These are phyloP conservation scores for Colletotrichum filicis DNA, from an alignment of 2,329 filamentous ascomycete genomes.

Conservation along the genomic window DNA sequence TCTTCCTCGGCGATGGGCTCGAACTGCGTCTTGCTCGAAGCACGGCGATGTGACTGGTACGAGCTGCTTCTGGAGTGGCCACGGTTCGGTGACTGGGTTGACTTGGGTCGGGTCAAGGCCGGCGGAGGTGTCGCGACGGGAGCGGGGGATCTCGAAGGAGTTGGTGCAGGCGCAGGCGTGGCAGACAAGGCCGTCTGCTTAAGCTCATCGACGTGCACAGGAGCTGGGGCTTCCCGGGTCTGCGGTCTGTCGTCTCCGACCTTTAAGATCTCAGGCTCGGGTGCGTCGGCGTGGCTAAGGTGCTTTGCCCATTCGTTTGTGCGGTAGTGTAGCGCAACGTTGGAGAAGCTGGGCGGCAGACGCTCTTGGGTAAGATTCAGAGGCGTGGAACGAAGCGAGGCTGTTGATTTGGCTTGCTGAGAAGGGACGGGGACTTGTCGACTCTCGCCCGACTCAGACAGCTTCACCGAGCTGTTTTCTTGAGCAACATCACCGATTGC, in stretches of 20 bases:
- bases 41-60: constrained; percentile 33
- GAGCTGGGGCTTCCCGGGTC: constrained; percentile 63
- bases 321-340: constrained; percentile 82
- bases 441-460: constrained; percentile 22
- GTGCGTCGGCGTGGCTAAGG: constrained; percentile 79
- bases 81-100: constrained; percentile 37
- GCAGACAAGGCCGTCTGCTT: constrained; percentile 70
- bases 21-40: constrained; percentile 20
- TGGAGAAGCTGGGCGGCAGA: constrained; percentile 78
- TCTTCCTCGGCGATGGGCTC: constrained; percentile 28
- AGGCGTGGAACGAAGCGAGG: constrained; percentile 54
- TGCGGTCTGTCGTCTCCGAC: constrained; percentile 52
- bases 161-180: constrained; percentile 54
- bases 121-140: constrained; percentile 41
- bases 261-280: constrained; percentile 71
- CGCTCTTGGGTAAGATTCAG: constrained; percentile 67
- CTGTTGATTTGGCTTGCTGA: constrained; percentile 52
- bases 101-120: constrained; percentile 34
- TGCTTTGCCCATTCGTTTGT: constrained; percentile 98
- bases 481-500: constrained; percentile 31
- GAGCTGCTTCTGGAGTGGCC: constrained; percentile 30
- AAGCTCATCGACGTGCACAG: constrained; percentile 72
- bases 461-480: constrained; percentile 29
- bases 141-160: constrained; percentile 38
- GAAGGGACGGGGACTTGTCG: constrained; percentile 37